Evolutionary conservation across 1,139 yeast genomes (phyloP), one percentile per base, ranked within the genome.

Genomic region (Debaryomyces subglobosus): DNA sequence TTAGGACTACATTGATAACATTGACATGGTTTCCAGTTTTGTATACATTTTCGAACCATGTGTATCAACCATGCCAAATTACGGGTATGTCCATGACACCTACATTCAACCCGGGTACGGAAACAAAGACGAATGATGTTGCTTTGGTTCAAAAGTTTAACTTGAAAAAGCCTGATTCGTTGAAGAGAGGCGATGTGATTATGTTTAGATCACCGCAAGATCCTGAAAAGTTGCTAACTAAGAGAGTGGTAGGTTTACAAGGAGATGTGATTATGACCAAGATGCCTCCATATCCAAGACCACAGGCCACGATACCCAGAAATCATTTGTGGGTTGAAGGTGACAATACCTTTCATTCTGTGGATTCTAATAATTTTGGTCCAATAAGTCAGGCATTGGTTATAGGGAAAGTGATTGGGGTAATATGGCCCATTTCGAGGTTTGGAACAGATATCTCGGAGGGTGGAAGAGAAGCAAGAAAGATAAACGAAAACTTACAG

Each of bases 241-340:
- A 92, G 67, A 69, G 98, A 43, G 79, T 92, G 7, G 79, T 86
- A 52, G 97, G 87, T 1, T 60, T 83, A 1, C 90, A 82, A 49
- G 92, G 94, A 23, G 96, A 89, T 57, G 64, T 73, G 3, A 74
- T 91, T 0, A 60, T 67, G 21, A 83, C 96, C 1, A 72, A 85
- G 49, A 69, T 78, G 9, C 65, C 68, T 27, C 84, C 84, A 16
- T 89, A 87, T 61, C 94, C 96, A 1, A 79, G 83, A 59, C 69
- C 75, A 2, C 71, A 72, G 39, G 84, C 86, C 7, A 68, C 69
- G 23, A 71, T 92, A 2, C 97, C 97, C 3, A 68, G 89, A 49
- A 86, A 85, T 59, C 98, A 92, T 63, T 59, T 89, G 10, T 92
- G 97, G 97, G 91, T 91, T 0, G 97, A 92, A 65, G 98, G 98